A percentile compares a stretch with the other conserved stretches of the same genome.
These are phyloP conservation scores for Cadophora sp. DNA, from an alignment of 2,329 filamentous ascomycete genomes.

Conservation along the genomic window DNA sequence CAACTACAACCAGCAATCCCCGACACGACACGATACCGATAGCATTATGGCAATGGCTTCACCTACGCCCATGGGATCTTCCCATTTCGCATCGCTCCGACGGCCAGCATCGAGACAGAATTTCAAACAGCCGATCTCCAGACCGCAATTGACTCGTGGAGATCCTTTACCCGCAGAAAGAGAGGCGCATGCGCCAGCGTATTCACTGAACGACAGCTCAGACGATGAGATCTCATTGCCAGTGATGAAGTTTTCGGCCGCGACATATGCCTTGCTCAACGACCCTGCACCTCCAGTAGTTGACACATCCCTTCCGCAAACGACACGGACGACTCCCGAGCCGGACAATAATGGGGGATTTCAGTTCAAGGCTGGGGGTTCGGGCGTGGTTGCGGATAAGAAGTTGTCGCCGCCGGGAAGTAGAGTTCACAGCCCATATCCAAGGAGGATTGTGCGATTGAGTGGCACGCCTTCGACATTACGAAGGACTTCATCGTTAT, in stretches of 20 bases:
- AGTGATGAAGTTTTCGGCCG: slow-evolving; percentile 85
- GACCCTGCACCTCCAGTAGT: slow-evolving; percentile 53
- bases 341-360: slow-evolving; percentile 25
- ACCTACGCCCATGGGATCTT: slow-evolving; percentile 60
- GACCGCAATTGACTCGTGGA: slow-evolving; percentile 45
- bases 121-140: slow-evolving; percentile 56
- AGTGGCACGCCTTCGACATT: slow-evolving; percentile 43
- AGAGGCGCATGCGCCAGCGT: slow-evolving; percentile 50
- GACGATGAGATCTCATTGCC: slow-evolving; percentile 93
- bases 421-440: slow-evolving; percentile 40
- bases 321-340: slow-evolving; percentile 31
- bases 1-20: neutral
- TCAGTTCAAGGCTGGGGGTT: slow-evolving; percentile 33
- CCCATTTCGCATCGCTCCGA: slow-evolving; percentile 54
- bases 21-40: too few relatives aligned
- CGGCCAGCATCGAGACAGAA: slow-evolving; percentile 61
- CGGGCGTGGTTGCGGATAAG: slow-evolving; percentile 15
- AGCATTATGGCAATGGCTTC: slow-evolving; percentile 57
- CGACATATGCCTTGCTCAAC: slow-evolving; percentile 84
- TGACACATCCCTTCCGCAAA: slow-evolving; percentile 35
- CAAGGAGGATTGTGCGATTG: slow-evolving; percentile 42
- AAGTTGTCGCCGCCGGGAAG: slow-evolving; percentile 21
- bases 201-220: slow-evolving; percentile 78
- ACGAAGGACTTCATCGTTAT: slow-evolving; percentile 40
- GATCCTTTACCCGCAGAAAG: slow-evolving; percentile 30